Percentiles rank a stretch among this genome's conserved stretches.
Evolutionary conservation across 441 rosid genomes (phyloP).

Genomic region (Gossypium gossypioides): DNA sequence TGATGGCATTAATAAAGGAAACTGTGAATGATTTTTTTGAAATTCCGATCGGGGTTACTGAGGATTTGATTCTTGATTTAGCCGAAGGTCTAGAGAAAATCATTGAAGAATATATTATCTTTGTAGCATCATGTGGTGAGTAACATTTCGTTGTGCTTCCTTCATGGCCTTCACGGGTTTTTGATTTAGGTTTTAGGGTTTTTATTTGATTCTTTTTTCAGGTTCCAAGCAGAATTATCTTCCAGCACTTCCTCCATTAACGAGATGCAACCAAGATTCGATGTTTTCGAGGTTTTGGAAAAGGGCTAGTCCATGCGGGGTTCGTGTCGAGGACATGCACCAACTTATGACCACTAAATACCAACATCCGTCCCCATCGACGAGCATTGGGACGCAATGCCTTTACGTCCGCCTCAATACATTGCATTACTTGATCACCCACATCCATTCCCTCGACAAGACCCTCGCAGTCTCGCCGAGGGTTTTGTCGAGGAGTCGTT

Average conservation of each 20-base stretch:
- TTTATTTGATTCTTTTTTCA: conserved; percentile 11
- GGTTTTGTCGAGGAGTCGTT: conserved; percentile 33
- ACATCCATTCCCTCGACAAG: conserved; percentile 34
- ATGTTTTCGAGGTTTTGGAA: conserved; percentile 60
- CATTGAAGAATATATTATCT: conserved; percentile 56
- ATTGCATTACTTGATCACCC: conserved; percentile 42
- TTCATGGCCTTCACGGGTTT: background rate
- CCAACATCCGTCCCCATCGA: conserved; percentile 66
- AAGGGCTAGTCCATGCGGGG: conserved; percentile 57
- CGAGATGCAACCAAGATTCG: conserved; percentile 65
- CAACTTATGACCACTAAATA: conserved; percentile 21
- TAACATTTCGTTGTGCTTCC: background rate
- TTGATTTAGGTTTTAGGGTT: no score
- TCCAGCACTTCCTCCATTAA: conserved; percentile 71
- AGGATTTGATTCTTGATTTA: conserved; percentile 60
- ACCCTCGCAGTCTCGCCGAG: conserved; percentile 50
- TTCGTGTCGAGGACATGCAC: conserved; percentile 24
- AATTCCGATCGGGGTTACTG: conserved; percentile 59
- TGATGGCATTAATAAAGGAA: conserved; percentile 55
- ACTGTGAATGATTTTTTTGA: conserved; percentile 62
- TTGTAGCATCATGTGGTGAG: conserved; percentile 43
- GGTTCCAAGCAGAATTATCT: conserved; percentile 73
- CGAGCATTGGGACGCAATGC: conserved; percentile 81
- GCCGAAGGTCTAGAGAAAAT: conserved; percentile 52
- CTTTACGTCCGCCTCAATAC: conserved; percentile 79